Percentiles rank a stretch among this genome's conserved stretches.
Evolutionary conservation across 75 land plant genomes (phyloP).

Genomic region (Cryptomeria japonica): DNA sequence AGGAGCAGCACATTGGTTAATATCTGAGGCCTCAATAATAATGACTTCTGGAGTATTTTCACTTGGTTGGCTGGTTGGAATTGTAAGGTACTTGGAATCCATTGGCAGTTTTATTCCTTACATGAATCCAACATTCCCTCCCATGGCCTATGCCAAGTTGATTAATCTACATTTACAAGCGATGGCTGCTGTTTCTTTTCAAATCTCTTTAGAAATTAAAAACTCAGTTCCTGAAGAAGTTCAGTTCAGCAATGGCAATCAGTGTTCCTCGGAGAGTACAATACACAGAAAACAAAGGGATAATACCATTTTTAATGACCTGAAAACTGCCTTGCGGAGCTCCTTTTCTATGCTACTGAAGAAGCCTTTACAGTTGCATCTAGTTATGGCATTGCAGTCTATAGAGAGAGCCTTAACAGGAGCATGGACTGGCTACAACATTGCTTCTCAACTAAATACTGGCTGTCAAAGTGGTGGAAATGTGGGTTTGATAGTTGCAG

Average conservation of each 20-base stretch:
- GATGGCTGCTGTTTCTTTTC: conserved; percentile 60
- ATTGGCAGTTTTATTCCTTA: conserved; percentile 49
- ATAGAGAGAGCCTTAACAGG: conserved; percentile 77
- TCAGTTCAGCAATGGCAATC: conserved; percentile 31
- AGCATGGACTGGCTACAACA: conserved; percentile 32
- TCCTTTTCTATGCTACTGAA: conserved; percentile 49
- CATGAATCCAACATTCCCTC: conserved; percentile 33
- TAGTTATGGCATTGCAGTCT: conserved; percentile 61
- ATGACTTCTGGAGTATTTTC: conserved; percentile 23
- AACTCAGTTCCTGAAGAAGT: conserved; percentile 43
- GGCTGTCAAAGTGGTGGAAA: conserved; percentile 43
- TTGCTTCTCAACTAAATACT: conserved; percentile 30
- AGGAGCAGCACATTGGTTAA: conserved; percentile 39
- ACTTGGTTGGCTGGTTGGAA: conserved; percentile 66
- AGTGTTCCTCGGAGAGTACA: conserved; percentile 7
- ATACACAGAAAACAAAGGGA: conserved; percentile 11
- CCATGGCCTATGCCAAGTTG: conserved; percentile 39
- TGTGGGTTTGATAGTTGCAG: conserved; percentile 60
- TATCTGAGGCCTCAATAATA: conserved; percentile 41
- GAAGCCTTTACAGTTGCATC: conserved; percentile 40
- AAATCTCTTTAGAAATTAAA: conserved; percentile 38
- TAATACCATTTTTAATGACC: conserved; percentile 19
- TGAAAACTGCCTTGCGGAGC: conserved; percentile 43
- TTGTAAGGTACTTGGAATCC: conserved; percentile 65
- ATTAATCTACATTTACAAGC: conserved; percentile 56